Evolutionary conservation across 75 land plant species (phyloP), one percentile per base, ranked within the genome.

Genomic region (Pinus taeda): DNA sequence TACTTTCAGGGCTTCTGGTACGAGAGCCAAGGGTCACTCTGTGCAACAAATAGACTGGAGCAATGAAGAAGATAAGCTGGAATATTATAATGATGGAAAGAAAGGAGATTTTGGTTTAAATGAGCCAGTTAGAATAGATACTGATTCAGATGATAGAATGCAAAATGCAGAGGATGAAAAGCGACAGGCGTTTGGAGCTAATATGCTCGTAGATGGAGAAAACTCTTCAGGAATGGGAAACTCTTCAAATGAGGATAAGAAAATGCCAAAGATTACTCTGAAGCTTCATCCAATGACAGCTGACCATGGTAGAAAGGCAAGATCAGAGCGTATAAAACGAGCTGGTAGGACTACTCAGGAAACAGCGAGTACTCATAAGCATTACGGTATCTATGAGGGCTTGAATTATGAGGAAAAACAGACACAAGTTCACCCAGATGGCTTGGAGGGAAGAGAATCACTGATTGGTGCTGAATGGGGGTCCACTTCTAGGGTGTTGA

Each of bases 111-210:
- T 58, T 33, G 49, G 26, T 4, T 62, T 58, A 9, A 49, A 78
- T 37, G 20, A 42, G 18, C 58, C 17, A 72, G 75, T 60, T 42
- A 17, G 59, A 57, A 57, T 63, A 53, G 66, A 66, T 30, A 18
- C 67, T 69, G 22, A 63, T 74, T 77, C 74, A 24, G 57, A 57
- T 37, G 72, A 57, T 57, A 87, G 77, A 45, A 83, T 79, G 84
- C 83, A 78, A 49, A 80, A 18, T 77, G 79, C 78, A 78, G 82
- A 82, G 73, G 81, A 86, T 82, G 83, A 59, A 75, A 86, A 88
- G 61, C 76, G 85, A 55, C 88, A 82, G 71, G 49, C 84, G 18
- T 57, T 61, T 9, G 81, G 63, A 78, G 42, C 33, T 20, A 79
- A 36, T 63, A 55, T 20, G 26, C 66, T 74, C 74, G 29, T 74